Evolutionary conservation across 2,329 filamentous ascomycete species (phyloP).

Genomic region (Thielaviopsis musarum): DNA sequence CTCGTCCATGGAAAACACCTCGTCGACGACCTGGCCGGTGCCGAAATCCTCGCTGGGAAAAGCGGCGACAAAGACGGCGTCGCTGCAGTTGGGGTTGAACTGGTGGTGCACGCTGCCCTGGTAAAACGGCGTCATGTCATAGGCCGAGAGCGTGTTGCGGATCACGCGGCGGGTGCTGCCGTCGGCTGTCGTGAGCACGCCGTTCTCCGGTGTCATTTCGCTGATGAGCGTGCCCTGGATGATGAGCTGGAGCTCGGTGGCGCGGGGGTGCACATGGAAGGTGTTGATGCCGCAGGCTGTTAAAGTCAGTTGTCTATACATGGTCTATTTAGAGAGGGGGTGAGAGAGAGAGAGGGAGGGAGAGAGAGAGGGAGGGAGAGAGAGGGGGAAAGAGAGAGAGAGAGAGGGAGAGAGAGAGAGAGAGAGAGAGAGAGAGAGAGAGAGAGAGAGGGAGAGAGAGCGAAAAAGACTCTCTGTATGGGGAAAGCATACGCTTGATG

Average conservation of each 20-base stretch:
- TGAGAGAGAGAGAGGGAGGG: too few relatives aligned
- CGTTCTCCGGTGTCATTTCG: slow-evolving; percentile 37
- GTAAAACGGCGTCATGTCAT: slow-evolving; percentile 37
- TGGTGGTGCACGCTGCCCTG: slow-evolving; percentile 38
- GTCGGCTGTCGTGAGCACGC: slow-evolving; percentile 21
- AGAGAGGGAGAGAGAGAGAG: too few relatives aligned
- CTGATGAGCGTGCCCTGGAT: slow-evolving; percentile 30
- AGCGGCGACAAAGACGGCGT: slow-evolving; percentile 31
- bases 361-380: too few relatives aligned
- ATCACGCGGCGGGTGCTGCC: slow-evolving; percentile 25
- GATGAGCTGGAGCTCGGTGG: slow-evolving; percentile 35
- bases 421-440: slow-evolving; percentile 6
- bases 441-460: slow-evolving; percentile 11
- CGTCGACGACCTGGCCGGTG: slow-evolving; percentile 32
- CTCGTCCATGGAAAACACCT: slow-evolving; percentile 29
- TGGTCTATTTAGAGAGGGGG: too few relatives aligned
- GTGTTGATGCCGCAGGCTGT: slow-evolving; percentile 38
- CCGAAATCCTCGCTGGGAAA: slow-evolving; percentile 35
- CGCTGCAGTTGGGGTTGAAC: slow-evolving; percentile 37
- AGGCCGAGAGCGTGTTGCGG: slow-evolving; percentile 23
- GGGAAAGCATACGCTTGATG: slow-evolving; percentile 26
- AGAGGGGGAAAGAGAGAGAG: too few relatives aligned
- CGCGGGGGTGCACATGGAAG: slow-evolving; percentile 37
- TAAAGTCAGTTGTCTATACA: too few relatives aligned
- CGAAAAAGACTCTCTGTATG: too few relatives aligned